These are phyloP conservation scores for Hordeum marinum DNA, from an alignment of 176 grass and related monocot species.

Conservation along the genomic window DNA sequence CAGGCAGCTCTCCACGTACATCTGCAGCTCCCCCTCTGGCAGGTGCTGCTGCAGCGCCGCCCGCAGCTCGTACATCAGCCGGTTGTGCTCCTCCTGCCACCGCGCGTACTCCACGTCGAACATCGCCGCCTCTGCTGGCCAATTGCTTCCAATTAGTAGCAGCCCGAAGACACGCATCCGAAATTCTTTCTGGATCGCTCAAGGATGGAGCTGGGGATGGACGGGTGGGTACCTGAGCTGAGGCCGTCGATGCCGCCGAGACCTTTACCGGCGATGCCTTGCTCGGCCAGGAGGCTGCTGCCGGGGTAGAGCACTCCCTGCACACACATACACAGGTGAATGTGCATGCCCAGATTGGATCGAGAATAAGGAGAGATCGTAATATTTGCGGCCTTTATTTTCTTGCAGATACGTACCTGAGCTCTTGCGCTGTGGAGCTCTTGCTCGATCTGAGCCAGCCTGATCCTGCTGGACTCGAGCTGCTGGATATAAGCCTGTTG, in stretches of 20 bases:
- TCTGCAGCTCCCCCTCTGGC: slow-evolving; percentile 73
- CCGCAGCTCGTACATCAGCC: slow-evolving; percentile 77
- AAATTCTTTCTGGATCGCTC: neutral
- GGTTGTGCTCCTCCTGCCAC: slow-evolving; percentile 89
- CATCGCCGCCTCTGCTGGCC: slow-evolving; percentile 55
- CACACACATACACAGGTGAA: neutral
- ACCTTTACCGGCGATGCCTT: slow-evolving; percentile 51
- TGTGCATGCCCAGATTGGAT: neutral
- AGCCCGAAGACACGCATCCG: neutral
- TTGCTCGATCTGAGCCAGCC: slow-evolving; percentile 84
- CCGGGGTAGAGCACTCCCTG: slow-evolving; percentile 54
- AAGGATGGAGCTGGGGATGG: neutral
- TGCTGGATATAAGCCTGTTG: slow-evolving; percentile 97
- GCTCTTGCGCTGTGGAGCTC: slow-evolving; percentile 73
- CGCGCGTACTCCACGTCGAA: slow-evolving; percentile 81
- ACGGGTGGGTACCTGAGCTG: slow-evolving; percentile 40
- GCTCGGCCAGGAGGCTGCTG: slow-evolving; percentile 44
- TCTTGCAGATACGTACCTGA: slow-evolving; percentile 38
- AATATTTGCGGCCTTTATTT: neutral
- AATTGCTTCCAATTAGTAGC: neutral
- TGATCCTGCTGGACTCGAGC: slow-evolving; percentile 84
- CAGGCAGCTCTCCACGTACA: slow-evolving; percentile 83
- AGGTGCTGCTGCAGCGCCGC: slow-evolving; percentile 78
- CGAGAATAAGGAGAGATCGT: neutral
- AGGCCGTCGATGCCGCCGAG: slow-evolving; percentile 51